Percentiles rank a stretch among this genome's conserved stretches.
Conservation (phyloP, 176 grass and related monocot genomes). For the Phragmites australis region DNA sequence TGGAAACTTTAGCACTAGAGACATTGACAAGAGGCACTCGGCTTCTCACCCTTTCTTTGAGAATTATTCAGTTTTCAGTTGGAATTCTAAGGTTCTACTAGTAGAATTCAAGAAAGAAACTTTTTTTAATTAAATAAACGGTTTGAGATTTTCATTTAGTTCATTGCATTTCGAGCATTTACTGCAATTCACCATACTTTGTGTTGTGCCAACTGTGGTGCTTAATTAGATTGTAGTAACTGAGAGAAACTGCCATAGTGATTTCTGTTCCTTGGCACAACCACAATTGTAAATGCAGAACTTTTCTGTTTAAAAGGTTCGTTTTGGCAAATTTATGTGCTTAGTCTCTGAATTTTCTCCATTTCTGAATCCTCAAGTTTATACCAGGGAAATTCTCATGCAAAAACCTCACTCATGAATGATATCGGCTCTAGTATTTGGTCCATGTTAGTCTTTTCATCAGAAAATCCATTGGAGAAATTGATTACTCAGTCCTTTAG, state of each 20-base stretch:
- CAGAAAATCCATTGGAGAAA: constrained; percentile 3
- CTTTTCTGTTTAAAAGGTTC: constrained; percentile 1
- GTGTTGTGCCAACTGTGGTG: neutral
- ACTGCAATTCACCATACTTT: neutral
- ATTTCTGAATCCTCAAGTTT: neutral
- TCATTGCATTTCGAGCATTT: neutral
- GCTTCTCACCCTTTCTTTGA: neutral
- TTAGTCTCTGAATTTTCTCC: neutral
- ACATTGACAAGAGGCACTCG: neutral
- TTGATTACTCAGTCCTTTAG: constrained; percentile 3
- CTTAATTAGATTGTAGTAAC: constrained; percentile 29
- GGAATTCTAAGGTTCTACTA: neutral
- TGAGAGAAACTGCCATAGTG: constrained; percentile 2
- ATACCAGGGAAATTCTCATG: neutral
- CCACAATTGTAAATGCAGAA: constrained; percentile 21
- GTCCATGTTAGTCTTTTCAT: neutral
- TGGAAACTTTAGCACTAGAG: neutral
- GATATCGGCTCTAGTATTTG: neutral
- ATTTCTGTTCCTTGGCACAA: constrained; percentile 23
- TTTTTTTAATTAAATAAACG: neutral
- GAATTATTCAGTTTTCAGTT: neutral
- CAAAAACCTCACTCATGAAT: neutral
- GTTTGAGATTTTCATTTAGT: constrained; percentile 11
- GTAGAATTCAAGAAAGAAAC: neutral
- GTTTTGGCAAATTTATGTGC: neutral